Base-by-base conservation (phyloP, 371 early-diverging fungal species). In the Mucor irregularis region DNA sequence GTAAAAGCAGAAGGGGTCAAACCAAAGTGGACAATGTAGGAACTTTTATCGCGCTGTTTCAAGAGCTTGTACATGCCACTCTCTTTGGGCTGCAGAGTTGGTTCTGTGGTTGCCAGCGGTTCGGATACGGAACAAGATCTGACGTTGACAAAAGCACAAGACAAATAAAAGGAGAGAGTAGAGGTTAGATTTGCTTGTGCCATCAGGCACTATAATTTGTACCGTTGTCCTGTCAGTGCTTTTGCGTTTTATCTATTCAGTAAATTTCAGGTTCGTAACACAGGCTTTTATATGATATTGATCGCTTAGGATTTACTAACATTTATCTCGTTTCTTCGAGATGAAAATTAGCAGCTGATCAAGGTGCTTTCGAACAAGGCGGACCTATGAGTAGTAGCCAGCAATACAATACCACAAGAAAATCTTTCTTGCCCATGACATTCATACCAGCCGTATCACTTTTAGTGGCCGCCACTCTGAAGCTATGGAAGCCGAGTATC, bases 221-320 rank as follows among this genome's bases (percentile, higher is more conserved):
- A 17, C 14, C 9, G 37, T 17, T 54, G 54, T 22, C 29, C 54
- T 54, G 10, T 54, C 16, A 25, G 55, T 54, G 55, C 55, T 16
- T 54, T 54, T 37, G 38, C 38, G 0, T 54, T 54, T 16, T 54
- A 17, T 21, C n/a, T 54, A 25, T 46, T 46, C 28, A 34, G 37
- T 28, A 17, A 29, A 19, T 0, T 51, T 17, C 29, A 39, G 10
- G 29, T 40, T 17, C 17, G 19, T 35, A 29, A 29, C 3, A 38
- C 39, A 51, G 1, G 14, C 1, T 17, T 0, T 6, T 6, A 24
- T 10, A 38, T 39, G 25, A 38, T 26, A 28, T n/a, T n/a, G n/a
- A n/a, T n/a, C n/a, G n/a, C n/a, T n/a, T n/a, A n/a, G n/a, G n/a
- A n/a, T n/a, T n/a, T n/a, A n/a, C n/a, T n/a, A n/a, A n/a, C n/a